phyloP scores from a whole-genome alignment of 768 basidiomycete genomes.

The Auricularia auricula-judae region DNA sequence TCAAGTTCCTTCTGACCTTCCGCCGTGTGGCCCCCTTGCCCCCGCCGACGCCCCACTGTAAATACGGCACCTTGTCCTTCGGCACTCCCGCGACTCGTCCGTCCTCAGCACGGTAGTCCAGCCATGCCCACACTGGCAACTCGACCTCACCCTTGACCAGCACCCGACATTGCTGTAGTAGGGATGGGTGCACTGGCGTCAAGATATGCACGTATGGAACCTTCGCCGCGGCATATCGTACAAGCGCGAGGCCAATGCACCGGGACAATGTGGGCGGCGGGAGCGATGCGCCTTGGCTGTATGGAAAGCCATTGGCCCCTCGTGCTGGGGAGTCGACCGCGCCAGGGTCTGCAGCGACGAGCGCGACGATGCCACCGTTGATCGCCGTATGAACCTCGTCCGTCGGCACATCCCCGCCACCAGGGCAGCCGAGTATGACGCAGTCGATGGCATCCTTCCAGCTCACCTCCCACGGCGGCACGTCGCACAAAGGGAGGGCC shows the following conservation, averaged over 20 bases:
- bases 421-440: constrained; percentile 60
- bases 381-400: constrained; percentile 61
- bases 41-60: constrained; percentile 64
- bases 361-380: constrained; percentile 70
- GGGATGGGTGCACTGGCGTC: constrained; percentile 52
- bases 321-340: constrained; percentile 21
- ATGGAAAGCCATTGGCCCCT: constrained; percentile 28
- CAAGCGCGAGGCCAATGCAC: constrained; percentile 67
- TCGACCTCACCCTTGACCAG: constrained; percentile 85
- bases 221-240: constrained; percentile 31
- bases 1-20: constrained; percentile 73
- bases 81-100: constrained; percentile 41
- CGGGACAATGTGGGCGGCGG: constrained; percentile 51
- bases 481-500: constrained; percentile 51
- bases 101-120: constrained; percentile 50
- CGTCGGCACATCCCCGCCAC: constrained; percentile 65
- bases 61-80: constrained; percentile 55
- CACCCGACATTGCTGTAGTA: constrained; percentile 28
- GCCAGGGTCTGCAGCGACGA: constrained; percentile 44
- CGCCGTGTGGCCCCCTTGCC: constrained; percentile 64
- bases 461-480: constrained; percentile 63
- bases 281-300: constrained; percentile 40
- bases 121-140: constrained; percentile 76
- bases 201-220: constrained; percentile 49
- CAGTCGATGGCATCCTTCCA: constrained; percentile 44